Evolutionary conservation across 1,284 basidiomycete genomes (phyloP).

Genomic region (Cryptococcus floricola): DNA sequence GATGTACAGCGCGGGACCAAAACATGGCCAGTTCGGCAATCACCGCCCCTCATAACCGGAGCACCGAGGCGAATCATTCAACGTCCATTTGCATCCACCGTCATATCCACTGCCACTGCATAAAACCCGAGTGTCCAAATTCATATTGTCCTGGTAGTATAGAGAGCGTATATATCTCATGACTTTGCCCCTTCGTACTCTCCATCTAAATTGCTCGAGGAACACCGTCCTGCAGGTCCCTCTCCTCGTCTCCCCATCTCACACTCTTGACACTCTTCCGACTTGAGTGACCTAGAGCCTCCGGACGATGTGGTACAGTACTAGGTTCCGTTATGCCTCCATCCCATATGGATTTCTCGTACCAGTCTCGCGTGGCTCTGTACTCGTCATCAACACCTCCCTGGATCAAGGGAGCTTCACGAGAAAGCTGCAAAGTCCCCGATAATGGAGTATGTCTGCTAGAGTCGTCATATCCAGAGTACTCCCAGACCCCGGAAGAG

Average conservation of each 20-base stretch:
- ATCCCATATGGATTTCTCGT: constrained; percentile 27
- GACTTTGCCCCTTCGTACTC: background rate
- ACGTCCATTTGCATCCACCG: too few species aligned
- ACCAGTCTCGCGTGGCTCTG: constrained; percentile 24
- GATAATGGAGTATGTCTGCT: background rate
- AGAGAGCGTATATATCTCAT: too few species aligned
- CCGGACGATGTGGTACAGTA: background rate
- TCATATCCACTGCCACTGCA: too few species aligned
- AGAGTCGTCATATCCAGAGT: constrained; percentile 11
- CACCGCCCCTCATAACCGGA: too few species aligned
- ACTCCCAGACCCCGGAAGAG: constrained; percentile 15
- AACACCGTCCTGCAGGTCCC: background rate
- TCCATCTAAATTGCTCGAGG: constrained; percentile 6
- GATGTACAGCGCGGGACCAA: too few species aligned
- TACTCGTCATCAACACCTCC: background rate
- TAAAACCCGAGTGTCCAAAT: too few species aligned
- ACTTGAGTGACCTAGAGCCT: background rate
- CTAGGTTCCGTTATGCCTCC: constrained; percentile 4
- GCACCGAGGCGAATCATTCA: too few species aligned
- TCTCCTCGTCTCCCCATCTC: constrained; percentile 12
- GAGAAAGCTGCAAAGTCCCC: background rate
- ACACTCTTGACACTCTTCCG: constrained; percentile 17
- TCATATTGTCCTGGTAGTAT: too few species aligned
- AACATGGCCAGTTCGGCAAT: too few species aligned
- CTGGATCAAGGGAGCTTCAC: background rate